Percentiles rank a stretch among this genome's conserved stretches.
These are phyloP conservation scores for Cardiospermum halicacabum DNA, from an alignment of 345 rosid species.

Conservation along the genomic window DNA sequence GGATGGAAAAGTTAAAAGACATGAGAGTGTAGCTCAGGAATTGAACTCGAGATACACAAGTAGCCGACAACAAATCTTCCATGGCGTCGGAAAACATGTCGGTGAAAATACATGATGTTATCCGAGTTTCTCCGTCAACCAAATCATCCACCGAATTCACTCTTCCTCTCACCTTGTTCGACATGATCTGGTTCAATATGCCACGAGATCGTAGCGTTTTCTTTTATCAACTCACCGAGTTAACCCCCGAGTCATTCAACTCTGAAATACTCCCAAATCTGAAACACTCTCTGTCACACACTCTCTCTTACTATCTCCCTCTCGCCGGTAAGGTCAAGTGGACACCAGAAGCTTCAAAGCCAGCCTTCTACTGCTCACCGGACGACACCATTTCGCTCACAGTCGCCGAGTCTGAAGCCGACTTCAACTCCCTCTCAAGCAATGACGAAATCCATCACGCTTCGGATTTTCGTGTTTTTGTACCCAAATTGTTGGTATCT, in stretches of 20 bases:
- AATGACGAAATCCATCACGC: conserved; percentile 19
- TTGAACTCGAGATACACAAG: too few species aligned
- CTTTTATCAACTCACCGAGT: conserved; percentile 23
- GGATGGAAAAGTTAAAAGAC: too few species aligned
- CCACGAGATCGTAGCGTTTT: conserved; percentile 27
- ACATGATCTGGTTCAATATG: conserved; percentile 22
- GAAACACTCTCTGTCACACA: conserved; percentile 30
- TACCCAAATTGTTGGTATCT: conserved; percentile 25
- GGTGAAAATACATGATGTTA: conserved; percentile 9
- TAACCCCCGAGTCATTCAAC: conserved; percentile 24
- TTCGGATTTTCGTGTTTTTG: conserved; percentile 25
- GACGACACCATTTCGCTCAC: conserved; percentile 27
- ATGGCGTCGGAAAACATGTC: conserved; percentile 5
- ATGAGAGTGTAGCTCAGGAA: too few species aligned
- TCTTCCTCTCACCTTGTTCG: conserved; percentile 28
- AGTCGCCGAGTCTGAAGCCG: conserved; percentile 31
- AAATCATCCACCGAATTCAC: conserved; percentile 16
- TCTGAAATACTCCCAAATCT: conserved; percentile 31
- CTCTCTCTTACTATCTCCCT: conserved; percentile 31
- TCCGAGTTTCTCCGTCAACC: conserved; percentile 18
- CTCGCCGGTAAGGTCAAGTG: conserved; percentile 27
- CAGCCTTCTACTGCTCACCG: conserved; percentile 18
- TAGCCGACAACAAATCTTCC: too few species aligned
- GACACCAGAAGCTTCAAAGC: conserved; percentile 19
- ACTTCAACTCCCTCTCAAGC: conserved; percentile 21